Base-by-base conservation (phyloP, 192 early-diverging fungal species). In the Backusella morwellensis region DNA sequence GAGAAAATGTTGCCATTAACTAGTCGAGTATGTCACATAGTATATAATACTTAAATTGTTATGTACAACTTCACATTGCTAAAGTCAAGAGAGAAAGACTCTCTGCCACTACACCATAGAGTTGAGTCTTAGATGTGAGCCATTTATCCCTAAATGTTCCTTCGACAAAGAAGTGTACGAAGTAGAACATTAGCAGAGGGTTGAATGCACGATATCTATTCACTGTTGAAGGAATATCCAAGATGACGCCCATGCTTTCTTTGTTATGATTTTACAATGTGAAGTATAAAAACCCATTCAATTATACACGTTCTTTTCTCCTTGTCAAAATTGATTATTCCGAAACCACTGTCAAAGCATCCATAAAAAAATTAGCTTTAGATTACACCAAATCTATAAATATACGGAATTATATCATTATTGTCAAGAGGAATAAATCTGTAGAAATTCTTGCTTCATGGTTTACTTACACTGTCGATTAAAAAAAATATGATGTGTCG, bases 81-180 rank as follows among this genome's bases (percentile, higher is more conserved):
- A 70, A 70, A 70, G 26, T 44, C 41, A 70, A 44, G 36, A 29
- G 47, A 47, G 69, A 70, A 70, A 70, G 69, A 44, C 69, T 69
- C 66, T 68, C 66, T 36, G 41, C 69, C 0, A 29, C 26, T 70
- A 32, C 69, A 70, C 69, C 23, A 70, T 42, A 70, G 69, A 70
- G 41, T 4, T 70, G 69, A 70, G 21, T 47, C 69, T 70, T 29
- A 70, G 11, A 15, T 70, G 69, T 70, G 26, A 44, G 26, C 69
- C 41, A 47, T 70, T 70, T 44, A 70, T 47, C 69, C 69, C 41
- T 70, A 44, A 44, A 6, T 70, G 41, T 47, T 70, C 69, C 69
- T 70, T 70, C 41, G 35, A 70, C 41, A 6, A 44, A 70, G 69
- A 70, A 70, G 69, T 70, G 69, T 70, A 70, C 69, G 69, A 70